Conservation (phyloP, 2,329 filamentous ascomycete species). For the Drechslerella coelobrocha region DNA sequence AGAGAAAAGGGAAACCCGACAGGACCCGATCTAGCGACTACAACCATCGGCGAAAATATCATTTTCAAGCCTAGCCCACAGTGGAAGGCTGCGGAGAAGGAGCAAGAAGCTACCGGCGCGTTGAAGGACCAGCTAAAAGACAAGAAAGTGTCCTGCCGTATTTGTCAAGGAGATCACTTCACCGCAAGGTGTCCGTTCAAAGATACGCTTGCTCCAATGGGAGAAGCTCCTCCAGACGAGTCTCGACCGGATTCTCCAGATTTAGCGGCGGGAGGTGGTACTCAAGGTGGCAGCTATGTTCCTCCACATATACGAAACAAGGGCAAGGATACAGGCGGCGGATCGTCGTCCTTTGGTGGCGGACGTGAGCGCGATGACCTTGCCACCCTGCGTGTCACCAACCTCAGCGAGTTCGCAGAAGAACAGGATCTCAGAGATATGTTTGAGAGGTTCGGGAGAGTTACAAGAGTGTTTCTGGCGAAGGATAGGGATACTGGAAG, state of each 20-base stretch:
- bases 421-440: slow-evolving; percentile 94
- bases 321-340: slow-evolving; percentile 76
- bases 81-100: slow-evolving; percentile 89
- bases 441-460: slow-evolving; percentile 96
- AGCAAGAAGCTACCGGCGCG: slow-evolving; percentile 75
- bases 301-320: slow-evolving; percentile 87
- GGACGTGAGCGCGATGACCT: slow-evolving; percentile 83
- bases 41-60: slow-evolving; percentile 95
- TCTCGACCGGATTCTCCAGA: slow-evolving; percentile 62
- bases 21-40: slow-evolving; percentile 87
- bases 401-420: slow-evolving; percentile 97
- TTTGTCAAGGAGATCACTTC: slow-evolving; percentile 98
- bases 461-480: slow-evolving; percentile 95
- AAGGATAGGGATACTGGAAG: slow-evolving; percentile 96
- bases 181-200: slow-evolving; percentile 99
- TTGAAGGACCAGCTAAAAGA: slow-evolving; percentile 87
- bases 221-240: slow-evolving; percentile 57
- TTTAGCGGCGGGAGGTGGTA: slow-evolving; percentile 58
- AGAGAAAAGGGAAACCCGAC: slow-evolving; percentile 80
- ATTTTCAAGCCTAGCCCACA: slow-evolving; percentile 91
- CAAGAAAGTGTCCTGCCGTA: slow-evolving; percentile 99
- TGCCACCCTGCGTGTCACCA: slow-evolving; percentile 94
- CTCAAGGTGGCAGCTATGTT: slow-evolving; percentile 73
- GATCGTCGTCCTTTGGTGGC: slow-evolving; percentile 71
- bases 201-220: slow-evolving; percentile 73